Percentiles rank a stretch among this genome's conserved stretches.
These are phyloP conservation scores for Kwoniella shivajii DNA, from an alignment of 1,284 basidiomycete species.

Conservation along the genomic window DNA sequence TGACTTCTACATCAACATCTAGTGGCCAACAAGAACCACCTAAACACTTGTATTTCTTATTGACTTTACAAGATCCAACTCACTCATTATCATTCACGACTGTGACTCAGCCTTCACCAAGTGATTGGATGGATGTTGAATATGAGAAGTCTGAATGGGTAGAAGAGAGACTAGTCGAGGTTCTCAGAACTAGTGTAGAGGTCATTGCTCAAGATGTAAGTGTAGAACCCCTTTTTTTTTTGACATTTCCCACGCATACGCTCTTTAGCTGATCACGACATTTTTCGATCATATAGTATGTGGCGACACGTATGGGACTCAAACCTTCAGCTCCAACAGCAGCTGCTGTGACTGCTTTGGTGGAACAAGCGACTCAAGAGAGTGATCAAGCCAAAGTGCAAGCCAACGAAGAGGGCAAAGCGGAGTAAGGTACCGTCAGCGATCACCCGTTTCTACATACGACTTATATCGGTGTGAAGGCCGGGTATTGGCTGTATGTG, in stretches of 20 bases:
- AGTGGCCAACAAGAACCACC: constrained; percentile 18
- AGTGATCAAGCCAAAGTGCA: too few species aligned
- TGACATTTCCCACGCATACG: not conserved
- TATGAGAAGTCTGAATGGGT: constrained; percentile 90
- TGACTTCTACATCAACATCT: constrained; percentile 27
- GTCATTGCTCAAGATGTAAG: constrained; percentile 76
- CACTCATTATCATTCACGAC: constrained; percentile 76
- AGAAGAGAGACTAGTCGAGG: constrained; percentile 85
- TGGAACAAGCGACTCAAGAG: constrained; percentile 18
- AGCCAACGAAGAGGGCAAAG: too few species aligned
- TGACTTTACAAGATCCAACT: constrained; percentile 77
- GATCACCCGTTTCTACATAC: too few species aligned
- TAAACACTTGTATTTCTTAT: constrained; percentile 77
- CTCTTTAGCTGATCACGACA: constrained; percentile 2
- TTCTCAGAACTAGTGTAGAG: constrained; percentile 76
- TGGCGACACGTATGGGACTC: constrained; percentile 52
- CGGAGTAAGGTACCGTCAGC: too few species aligned
- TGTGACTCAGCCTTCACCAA: constrained; percentile 76
- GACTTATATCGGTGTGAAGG: too few species aligned
- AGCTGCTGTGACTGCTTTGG: constrained; percentile 16
- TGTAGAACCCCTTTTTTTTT: constrained; percentile 3
- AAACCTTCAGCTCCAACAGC: constrained; percentile 36
- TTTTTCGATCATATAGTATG: constrained; percentile 35
- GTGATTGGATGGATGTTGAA: constrained; percentile 80
- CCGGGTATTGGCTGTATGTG: too few species aligned